A percentile compares a stretch with the other conserved stretches of the same genome.
phyloP scores from a whole-genome alignment of 2,329 filamentous ascomycete genomes.

The Thielaviopsis musarum region DNA sequence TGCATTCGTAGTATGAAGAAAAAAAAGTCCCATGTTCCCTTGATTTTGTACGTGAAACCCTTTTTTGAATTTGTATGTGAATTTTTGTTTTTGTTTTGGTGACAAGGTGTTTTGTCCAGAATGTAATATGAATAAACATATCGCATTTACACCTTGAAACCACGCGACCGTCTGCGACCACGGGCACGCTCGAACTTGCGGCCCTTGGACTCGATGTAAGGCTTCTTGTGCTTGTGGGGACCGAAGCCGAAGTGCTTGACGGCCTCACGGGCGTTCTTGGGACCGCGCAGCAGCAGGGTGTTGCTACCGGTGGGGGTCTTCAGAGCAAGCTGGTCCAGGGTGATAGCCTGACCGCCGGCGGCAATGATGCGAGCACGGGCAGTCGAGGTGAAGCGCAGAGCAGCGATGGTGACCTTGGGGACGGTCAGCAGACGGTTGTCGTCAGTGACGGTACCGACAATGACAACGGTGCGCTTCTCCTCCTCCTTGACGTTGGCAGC shows the following conservation, averaged over 20 bases:
- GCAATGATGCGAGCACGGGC: constrained; percentile 85
- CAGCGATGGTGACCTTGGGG: constrained; percentile 86
- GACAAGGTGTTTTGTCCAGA: neutral
- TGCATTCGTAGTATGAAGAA: constrained; percentile 2
- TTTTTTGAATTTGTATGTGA: constrained; percentile 5
- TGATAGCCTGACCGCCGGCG: constrained; percentile 88
- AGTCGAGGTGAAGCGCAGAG: constrained; percentile 90
- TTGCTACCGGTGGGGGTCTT: constrained; percentile 91
- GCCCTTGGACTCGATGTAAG: constrained; percentile 93
- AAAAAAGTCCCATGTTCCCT: neutral
- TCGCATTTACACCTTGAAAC: constrained; percentile 94
- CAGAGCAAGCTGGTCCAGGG: constrained; percentile 91
- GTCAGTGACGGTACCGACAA: constrained; percentile 91
- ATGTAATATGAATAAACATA: constrained; percentile 3
- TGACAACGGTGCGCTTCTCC: constrained; percentile 74
- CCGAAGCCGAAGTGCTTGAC: constrained; percentile 99
- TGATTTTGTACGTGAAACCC: neutral
- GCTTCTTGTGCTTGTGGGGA: constrained; percentile 98
- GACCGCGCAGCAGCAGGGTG: constrained; percentile 90
- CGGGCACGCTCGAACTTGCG: constrained; percentile 98
- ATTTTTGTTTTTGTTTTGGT: constrained; percentile 9
- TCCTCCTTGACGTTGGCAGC: constrained; percentile 49
- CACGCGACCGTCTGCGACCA: constrained; percentile 94
- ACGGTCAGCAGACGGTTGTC: constrained; percentile 85
- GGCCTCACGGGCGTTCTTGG: constrained; percentile 96